phyloP scores from a whole-genome alignment of 495 filamentous ascomycete genomes.

The Aspergillus biplanus region DNA sequence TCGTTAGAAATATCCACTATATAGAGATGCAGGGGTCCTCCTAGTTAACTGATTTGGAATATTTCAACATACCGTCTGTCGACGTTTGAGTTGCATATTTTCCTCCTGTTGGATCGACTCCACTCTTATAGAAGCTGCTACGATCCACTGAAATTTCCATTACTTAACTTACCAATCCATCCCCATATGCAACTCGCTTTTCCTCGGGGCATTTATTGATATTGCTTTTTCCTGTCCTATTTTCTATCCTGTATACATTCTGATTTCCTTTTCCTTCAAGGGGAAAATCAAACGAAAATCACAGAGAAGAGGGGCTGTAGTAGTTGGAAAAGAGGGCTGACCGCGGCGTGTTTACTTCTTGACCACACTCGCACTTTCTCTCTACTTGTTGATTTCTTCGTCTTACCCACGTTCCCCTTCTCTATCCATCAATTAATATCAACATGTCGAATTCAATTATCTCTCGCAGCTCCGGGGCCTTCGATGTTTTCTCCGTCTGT shows the following conservation, averaged over 20 bases:
- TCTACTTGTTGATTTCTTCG: background rate
- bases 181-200: background rate
- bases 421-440: background rate
- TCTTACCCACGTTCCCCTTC: background rate
- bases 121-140: background rate
- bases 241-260: background rate
- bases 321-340: background rate
- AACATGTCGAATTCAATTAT: conserved; percentile 33
- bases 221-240: background rate
- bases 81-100: background rate
- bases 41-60: background rate
- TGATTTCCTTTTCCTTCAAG: background rate
- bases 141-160: background rate
- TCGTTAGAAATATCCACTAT: background rate
- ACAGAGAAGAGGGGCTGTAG: background rate
- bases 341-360: background rate
- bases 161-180: background rate
- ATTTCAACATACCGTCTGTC: background rate
- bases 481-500: conserved; percentile 36
- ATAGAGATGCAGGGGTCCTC: background rate
- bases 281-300: background rate
- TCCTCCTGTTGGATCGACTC: background rate
- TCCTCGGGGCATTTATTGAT: background rate
- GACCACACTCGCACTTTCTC: background rate
- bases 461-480: conserved; percentile 32